Base-by-base conservation (phyloP, 2,329 filamentous ascomycete species). In the Ceratocystis cacaofunesta region DNA sequence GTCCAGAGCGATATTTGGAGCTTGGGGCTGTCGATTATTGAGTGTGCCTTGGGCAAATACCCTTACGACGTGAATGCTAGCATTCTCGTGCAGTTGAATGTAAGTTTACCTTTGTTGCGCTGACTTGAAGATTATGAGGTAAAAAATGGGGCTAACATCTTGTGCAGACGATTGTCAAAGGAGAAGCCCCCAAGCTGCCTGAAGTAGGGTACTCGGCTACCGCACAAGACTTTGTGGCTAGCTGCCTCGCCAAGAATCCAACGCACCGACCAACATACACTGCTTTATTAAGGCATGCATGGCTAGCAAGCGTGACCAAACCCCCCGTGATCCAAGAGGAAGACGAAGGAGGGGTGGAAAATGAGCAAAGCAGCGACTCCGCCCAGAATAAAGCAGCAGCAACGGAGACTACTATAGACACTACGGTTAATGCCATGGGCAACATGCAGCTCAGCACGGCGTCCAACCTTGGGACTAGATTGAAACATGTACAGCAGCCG, bases 1-100 rank as follows among this genome's bases (percentile, higher is more conserved):
- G 94, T 99, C 48, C 94, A 97, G 76, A 96, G 90, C 73, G 94
- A 99, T 73, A 92, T 99, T 67, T 99, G 94, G 94, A 96, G 90
- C 75, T 76, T 99, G 70, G 94, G 94, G 17, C 75, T 99, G 72
- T 95, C 90, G 32, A 88, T 99, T 69, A 95, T 99, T 70, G 94
- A 99, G 75, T 97, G 92, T 74, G 92, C 92, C 28, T 85, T 95
- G 79, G 94, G 94, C 58, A 83, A 87, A 70, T 99, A 99, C 74
- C 94, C 94, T 1, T 99, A 99, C 72, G 94, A 99, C 75, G 94
- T 95, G 1, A 97, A 95, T 70, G 94, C 92, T 74, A 97, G 96
- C 72, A 99, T 99, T 70, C 97, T 99, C 79, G 95, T 90, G 72
- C 94, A 99, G 74, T 80, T 99, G 43, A 95, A 88, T 71, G 94